phyloP scores from a whole-genome alignment of 2,329 filamentous ascomycete species.

The Apiospora sp. region DNA sequence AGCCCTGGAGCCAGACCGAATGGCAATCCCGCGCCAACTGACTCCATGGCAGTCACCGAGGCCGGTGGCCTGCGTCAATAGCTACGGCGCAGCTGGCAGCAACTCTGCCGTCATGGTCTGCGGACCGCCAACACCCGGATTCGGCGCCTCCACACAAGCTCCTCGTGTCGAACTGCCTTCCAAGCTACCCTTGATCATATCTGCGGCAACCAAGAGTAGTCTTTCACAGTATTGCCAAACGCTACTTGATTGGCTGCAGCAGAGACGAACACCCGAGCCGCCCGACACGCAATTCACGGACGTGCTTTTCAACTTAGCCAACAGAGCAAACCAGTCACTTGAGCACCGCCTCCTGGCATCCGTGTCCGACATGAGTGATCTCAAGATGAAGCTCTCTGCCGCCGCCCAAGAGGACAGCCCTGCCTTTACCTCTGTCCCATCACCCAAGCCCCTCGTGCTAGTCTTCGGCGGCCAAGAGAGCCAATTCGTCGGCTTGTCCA shows the following conservation, averaged over 20 bases:
- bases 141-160: background rate
- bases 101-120: conserved; percentile 36
- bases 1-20: conserved; percentile 28
- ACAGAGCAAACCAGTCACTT: background rate
- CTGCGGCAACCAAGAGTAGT: background rate
- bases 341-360: background rate
- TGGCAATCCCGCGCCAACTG: conserved; percentile 32
- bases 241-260: conserved; percentile 19
- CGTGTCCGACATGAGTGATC: background rate
- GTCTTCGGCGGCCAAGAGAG: conserved; percentile 41
- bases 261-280: background rate
- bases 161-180: background rate
- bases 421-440: conserved; percentile 34
- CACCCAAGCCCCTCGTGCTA: conserved; percentile 27
- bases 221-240: background rate
- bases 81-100: conserved; percentile 47
- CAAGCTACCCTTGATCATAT: background rate
- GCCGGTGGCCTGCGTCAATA: conserved; percentile 46
- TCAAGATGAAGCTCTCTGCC: background rate
- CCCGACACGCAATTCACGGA: background rate
- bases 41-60: conserved; percentile 38
- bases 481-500: conserved; percentile 34
- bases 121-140: background rate
- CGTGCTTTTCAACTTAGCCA: background rate
- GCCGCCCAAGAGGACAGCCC: background rate